Conservation (phyloP, 176 grass and related monocot species). For the Pontederia crassipes region DNA sequence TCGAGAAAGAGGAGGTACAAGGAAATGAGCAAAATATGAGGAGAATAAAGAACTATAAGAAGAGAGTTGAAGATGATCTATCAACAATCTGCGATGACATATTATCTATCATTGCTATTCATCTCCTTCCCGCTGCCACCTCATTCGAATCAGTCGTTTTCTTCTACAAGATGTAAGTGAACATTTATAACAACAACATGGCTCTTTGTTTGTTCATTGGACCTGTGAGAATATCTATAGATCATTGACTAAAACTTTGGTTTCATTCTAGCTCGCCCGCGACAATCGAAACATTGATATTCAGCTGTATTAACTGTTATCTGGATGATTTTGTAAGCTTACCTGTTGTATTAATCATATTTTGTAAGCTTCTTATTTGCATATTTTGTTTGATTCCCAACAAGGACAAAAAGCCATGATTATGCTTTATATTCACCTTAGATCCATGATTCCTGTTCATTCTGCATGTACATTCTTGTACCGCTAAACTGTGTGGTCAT, state of each 20-base stretch:
- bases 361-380: no score
- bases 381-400: no score
- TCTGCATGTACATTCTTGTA: no score
- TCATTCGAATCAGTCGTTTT: slow-evolving; percentile 59
- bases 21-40: slow-evolving; percentile 24
- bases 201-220: neutral
- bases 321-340: no score
- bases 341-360: no score
- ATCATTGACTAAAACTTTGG: neutral
- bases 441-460: no score
- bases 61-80: slow-evolving; percentile 67
- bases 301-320: no score
- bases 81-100: slow-evolving; percentile 62
- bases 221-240: neutral
- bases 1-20: slow-evolving; percentile 29
- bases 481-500: no score
- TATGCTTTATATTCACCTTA: no score
- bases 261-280: no score
- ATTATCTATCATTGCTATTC: slow-evolving; percentile 80
- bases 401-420: no score
- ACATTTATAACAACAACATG: slow-evolving; percentile 4
- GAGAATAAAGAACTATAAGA: slow-evolving; percentile 46
- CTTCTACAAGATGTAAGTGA: slow-evolving; percentile 91
- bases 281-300: no score
- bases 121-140: slow-evolving; percentile 68